Conservation (phyloP, 2,329 filamentous ascomycete species). For the Fusarium sp. region DNA sequence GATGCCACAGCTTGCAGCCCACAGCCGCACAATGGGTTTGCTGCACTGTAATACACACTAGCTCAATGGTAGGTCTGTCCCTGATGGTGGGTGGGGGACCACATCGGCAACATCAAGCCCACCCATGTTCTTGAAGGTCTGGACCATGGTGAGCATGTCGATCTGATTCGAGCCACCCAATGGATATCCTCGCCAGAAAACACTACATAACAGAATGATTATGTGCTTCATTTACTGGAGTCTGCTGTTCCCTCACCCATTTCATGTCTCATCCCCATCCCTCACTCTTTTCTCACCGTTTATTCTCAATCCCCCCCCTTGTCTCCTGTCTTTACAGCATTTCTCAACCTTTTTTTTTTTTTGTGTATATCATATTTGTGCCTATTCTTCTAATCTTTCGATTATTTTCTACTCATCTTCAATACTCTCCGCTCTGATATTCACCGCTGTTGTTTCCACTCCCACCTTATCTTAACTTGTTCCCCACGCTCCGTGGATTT, state of each 20-base stretch:
- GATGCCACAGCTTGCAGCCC: conserved; percentile 20
- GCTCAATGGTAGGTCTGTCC: conserved; percentile 25
- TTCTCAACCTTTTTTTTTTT: neutral
- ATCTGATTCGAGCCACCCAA: conserved; percentile 34
- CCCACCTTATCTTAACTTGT: neutral
- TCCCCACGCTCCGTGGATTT: conserved; percentile 23
- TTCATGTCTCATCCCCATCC: neutral
- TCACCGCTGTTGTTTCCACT: conserved; percentile 20
- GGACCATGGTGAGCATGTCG: conserved; percentile 38
- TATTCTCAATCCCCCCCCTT: neutral
- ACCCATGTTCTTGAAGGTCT: conserved; percentile 35
- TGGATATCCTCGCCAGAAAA: conserved; percentile 11
- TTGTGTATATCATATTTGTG: neutral
- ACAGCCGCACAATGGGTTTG: conserved; percentile 4
- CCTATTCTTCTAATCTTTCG: neutral
- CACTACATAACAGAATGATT: conserved; percentile 27
- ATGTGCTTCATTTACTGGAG: conserved; percentile 1
- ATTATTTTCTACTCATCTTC: neutral
- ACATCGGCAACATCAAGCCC: conserved; percentile 25
- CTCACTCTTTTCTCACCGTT: neutral
- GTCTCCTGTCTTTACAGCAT: neutral
- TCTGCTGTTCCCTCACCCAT: conserved; percentile 2
- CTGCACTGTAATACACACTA: conserved; percentile 12
- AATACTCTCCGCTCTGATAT: neutral
- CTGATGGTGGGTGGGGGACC: conserved; percentile 27